phyloP scores from a whole-genome alignment of 768 basidiomycete genomes.

The Termitomyces sp. region DNA sequence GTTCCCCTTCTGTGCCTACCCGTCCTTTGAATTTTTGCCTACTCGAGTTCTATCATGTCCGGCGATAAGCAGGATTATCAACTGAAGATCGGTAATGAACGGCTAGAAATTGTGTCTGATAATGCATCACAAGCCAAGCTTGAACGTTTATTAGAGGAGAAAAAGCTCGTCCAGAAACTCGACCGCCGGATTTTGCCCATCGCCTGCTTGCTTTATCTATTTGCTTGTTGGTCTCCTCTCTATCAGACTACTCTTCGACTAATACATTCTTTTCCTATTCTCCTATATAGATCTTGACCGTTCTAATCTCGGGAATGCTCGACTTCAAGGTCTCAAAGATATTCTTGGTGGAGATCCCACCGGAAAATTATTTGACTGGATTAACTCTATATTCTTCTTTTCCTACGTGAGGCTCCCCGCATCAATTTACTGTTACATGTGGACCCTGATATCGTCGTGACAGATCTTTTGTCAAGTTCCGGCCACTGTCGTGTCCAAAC shows the following conservation, averaged over 20 bases:
- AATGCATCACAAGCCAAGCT: slow-evolving; percentile 9
- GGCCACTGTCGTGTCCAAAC: slow-evolving; percentile 58
- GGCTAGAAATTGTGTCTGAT: slow-evolving; percentile 22
- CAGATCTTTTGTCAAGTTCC: slow-evolving; percentile 72
- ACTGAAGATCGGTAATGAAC: slow-evolving; percentile 20
- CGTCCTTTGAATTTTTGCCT: background rate
- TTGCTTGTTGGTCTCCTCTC: slow-evolving; percentile 52
- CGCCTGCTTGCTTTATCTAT: slow-evolving; percentile 68
- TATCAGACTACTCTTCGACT: background rate
- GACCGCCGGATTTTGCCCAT: slow-evolving; percentile 68
- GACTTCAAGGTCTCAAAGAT: slow-evolving; percentile 68
- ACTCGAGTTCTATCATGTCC: slow-evolving; percentile 4
- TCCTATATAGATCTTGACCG: slow-evolving; percentile 55
- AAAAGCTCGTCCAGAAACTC: slow-evolving; percentile 53
- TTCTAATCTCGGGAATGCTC: slow-evolving; percentile 75
- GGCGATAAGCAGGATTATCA: slow-evolving; percentile 5
- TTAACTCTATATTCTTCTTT: slow-evolving; percentile 74
- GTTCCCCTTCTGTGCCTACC: slow-evolving; percentile 1
- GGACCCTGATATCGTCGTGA: background rate
- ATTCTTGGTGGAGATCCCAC: slow-evolving; percentile 63
- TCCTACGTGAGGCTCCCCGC: slow-evolving; percentile 50
- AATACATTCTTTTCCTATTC: background rate
- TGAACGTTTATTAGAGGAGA: slow-evolving; percentile 14
- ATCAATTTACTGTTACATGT: background rate
- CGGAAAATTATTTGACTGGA: slow-evolving; percentile 71